A percentile compares a stretch with the other conserved stretches of the same genome.
These are phyloP conservation scores for Coemansia sp. DNA, from an alignment of 192 early-diverging fungal species.

Conservation along the genomic window DNA sequence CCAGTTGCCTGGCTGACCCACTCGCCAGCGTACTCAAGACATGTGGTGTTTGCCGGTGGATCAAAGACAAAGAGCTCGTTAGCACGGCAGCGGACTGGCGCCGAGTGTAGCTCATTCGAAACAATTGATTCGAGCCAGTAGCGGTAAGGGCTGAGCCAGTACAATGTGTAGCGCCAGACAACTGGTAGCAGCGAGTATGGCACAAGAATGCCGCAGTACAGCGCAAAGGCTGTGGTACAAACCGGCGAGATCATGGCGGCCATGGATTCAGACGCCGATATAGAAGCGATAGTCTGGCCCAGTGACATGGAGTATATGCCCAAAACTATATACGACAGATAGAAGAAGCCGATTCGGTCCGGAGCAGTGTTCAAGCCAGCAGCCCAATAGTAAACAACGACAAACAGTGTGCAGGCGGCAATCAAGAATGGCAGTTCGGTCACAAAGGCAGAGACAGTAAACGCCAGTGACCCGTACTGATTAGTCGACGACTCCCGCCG, in stretches of 20 bases:
- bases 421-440: conserved; percentile 65
- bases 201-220: conserved; percentile 64
- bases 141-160: conserved; percentile 60
- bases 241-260: conserved; percentile 64
- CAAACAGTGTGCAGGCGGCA: conserved; percentile 54
- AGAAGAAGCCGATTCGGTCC: conserved; percentile 62
- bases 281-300: conserved; percentile 59
- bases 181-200: conserved; percentile 56
- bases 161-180: conserved; percentile 67
- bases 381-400: conserved; percentile 61
- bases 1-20: conserved; percentile 58
- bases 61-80: conserved; percentile 58
- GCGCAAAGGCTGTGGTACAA: conserved; percentile 56
- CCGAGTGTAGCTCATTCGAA: conserved; percentile 56
- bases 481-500: conserved; percentile 62
- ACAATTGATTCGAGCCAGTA: conserved; percentile 63
- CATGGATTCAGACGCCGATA: conserved; percentile 56
- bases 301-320: conserved; percentile 54
- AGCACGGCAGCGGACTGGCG: conserved; percentile 46
- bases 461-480: conserved; percentile 64
- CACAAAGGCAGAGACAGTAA: conserved; percentile 58
- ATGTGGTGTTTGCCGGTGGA: conserved; percentile 59
- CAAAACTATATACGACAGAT: conserved; percentile 54
- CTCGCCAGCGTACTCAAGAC: conserved; percentile 57
- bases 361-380: conserved; percentile 52